Evolutionary conservation across 345 rosid genomes (phyloP), one percentile per base, ranked within the genome.

Genomic region (Arabidopsis suecica): DNA sequence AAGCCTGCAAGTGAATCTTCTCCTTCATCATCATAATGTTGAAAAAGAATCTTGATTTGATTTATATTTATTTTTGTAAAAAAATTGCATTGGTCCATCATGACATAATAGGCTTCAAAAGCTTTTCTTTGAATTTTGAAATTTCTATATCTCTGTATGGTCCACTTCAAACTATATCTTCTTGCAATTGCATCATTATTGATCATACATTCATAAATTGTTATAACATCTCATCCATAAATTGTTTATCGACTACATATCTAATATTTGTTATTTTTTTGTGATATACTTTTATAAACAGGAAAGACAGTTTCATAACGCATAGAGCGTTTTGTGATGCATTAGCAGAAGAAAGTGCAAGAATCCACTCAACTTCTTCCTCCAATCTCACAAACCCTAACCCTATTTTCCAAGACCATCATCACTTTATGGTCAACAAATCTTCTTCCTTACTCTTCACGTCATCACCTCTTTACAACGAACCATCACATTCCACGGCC

Each of bases 281-380:
- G 40, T 32, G 3, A 49, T 49, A 5, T 56, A 14, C 3, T 12
- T 61, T 49, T 20, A 9, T 76, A 30, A 66, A 76, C 86, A 91
- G 97, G 85, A 85, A 91, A 22, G 97, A 91, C 74, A 91, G 93
- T 72, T 91, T 91, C 75, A 88, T 91, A 82, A 89, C 97, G 13
- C 97, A 91, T 75, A 83, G 96, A 66, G 96, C 97, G 12, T 91
- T 91, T 57, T 91, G 97, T 41, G 97, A 91, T 67, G 96, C 97
- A 28, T 68, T 91, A 78, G 93, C 97, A 76, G 91, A 86, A 70
- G 96, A 89, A 67, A 88, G 82, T 73, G 90, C 89, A 22, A 84
- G 91, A 68, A 84, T 86, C 49, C 83, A 63, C 70, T 69, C 74
- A 53, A 32, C 69, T 42, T 34, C 79, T 61, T 54, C 79, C 16